Evolutionary conservation across 1,284 basidiomycete species (phyloP).

Genomic region (Cutaneotrichosporon cyanovorans): DNA sequence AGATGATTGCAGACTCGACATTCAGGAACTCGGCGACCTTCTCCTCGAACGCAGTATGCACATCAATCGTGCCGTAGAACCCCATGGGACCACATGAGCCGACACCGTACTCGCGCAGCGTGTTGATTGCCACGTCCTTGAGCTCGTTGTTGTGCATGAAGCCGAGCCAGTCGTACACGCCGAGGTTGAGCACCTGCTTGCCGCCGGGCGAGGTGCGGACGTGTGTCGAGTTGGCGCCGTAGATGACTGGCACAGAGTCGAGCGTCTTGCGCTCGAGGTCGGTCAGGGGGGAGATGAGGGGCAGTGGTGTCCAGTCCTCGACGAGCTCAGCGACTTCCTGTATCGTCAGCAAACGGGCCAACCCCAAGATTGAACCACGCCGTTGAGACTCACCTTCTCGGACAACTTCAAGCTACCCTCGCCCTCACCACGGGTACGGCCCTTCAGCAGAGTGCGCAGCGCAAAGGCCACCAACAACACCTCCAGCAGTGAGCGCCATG

Average conservation of each 20-base stretch:
- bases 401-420: constrained; percentile 71
- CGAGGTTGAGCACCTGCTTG: constrained; percentile 75
- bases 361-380: too few relatives aligned
- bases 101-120: constrained; percentile 84
- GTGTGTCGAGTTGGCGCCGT: constrained; percentile 73
- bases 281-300: constrained; percentile 57
- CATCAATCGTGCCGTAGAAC: constrained; percentile 95
- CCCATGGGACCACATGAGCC: constrained; percentile 95
- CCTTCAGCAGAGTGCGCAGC: constrained; percentile 78
- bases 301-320: constrained; percentile 87
- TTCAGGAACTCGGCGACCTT: constrained; percentile 87
- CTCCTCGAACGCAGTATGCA: constrained; percentile 81
- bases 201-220: constrained; percentile 67
- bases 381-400: constrained; percentile 79
- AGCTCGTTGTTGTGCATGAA: constrained; percentile 81
- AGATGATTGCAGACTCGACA: constrained; percentile 81
- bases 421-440: constrained; percentile 76
- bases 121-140: constrained; percentile 76
- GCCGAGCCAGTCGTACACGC: constrained; percentile 88
- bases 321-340: constrained; percentile 97
- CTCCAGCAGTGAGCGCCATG: constrained; percentile 84
- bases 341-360: not conserved
- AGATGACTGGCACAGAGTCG: constrained; percentile 65
- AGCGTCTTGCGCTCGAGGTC: constrained; percentile 62
- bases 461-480: constrained; percentile 83